phyloP scores from a whole-genome alignment of 768 basidiomycete species.

The Boletellus ananiceps region DNA sequence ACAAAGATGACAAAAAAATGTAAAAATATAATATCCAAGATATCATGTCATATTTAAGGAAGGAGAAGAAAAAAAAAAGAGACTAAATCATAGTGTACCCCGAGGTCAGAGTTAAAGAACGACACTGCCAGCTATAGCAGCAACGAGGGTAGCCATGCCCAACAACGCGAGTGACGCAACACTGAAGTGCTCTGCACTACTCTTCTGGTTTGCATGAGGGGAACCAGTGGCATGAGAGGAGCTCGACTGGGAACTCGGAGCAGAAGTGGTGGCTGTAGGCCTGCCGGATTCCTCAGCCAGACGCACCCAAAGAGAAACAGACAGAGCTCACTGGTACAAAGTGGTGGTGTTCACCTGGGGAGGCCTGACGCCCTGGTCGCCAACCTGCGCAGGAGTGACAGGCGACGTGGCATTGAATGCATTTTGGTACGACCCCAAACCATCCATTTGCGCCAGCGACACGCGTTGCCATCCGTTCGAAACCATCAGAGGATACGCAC shows the following conservation, averaged over 20 bases:
- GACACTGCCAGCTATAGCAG: constrained; percentile 20
- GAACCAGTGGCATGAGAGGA: constrained; percentile 15
- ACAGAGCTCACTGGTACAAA: constrained; percentile 2
- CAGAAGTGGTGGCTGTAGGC: neutral
- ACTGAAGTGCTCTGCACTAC: constrained; percentile 25
- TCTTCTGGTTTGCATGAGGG: constrained; percentile 32
- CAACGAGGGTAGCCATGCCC: constrained; percentile 20
- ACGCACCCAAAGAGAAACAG: neutral
- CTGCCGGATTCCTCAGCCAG: constrained; percentile 6
- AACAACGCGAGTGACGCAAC: constrained; percentile 20
- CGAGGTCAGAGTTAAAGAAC: constrained; percentile 22
- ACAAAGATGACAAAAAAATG: neutral
- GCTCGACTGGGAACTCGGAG: constrained; percentile 5
- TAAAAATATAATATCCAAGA: constrained; percentile 3
- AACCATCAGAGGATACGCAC: constrained; percentile 57
- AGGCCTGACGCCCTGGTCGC: constrained; percentile 12
- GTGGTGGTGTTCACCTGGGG: constrained; percentile 15
- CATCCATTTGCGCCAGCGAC: constrained; percentile 47
- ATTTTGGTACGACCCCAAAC: constrained; percentile 45
- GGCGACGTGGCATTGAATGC: constrained; percentile 30
- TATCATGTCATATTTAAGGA: neutral
- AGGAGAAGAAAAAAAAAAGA: no score
- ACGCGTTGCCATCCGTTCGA: constrained; percentile 67
- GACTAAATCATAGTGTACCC: constrained; percentile 12
- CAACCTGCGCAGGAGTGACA: constrained; percentile 23